Evolutionary conservation across 2,329 filamentous ascomycete genomes (phyloP), one percentile per base, ranked within the genome.

Genomic region (Albifimbria verrucaria): DNA sequence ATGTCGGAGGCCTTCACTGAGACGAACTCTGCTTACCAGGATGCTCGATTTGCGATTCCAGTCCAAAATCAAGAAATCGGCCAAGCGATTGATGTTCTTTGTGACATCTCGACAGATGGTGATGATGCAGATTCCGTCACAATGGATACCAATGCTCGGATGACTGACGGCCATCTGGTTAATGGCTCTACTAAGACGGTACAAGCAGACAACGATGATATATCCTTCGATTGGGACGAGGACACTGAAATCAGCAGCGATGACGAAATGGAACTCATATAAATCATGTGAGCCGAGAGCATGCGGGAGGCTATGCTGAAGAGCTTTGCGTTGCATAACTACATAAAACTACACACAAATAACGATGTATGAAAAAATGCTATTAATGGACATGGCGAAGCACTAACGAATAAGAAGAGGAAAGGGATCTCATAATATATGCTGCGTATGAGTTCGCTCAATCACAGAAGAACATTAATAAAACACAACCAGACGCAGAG

Each of bases 1-100:
- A 56, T 52, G 17, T 70, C 72, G 1, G 73, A 75, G 53, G 54
- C 62, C n/a, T 75, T 75, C 49, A 64, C 65, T 0, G 56, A 59
- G 3, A 66, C 62, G 6, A 62, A 59, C 2, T 55, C 60, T 4
- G 71, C 69, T 1, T 73, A 70, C 25, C 57, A 65, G 2, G 63
- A 68, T 10, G 75, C 74, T 6, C 61, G 62, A 43, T 68, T 63
- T 52, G 62, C 57, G n/a, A 50, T 68, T 1, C 72, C 71, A 1
- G 66, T 62, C 1, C 65, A 65, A 1, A 61, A 65, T 10, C 66
- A 71, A 52, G 50, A 45, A 18, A 57, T 58, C 15, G 62, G 59
- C 1, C 52, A 62, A 11, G 61, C 58, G 2, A 52, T 70, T 10
- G 55, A 62, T 17, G 58, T 53, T 51, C 52, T 62, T 18, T 56